Conservation (phyloP, 2,329 filamentous ascomycete genomes). For the Xylariaceae sp. region DNA sequence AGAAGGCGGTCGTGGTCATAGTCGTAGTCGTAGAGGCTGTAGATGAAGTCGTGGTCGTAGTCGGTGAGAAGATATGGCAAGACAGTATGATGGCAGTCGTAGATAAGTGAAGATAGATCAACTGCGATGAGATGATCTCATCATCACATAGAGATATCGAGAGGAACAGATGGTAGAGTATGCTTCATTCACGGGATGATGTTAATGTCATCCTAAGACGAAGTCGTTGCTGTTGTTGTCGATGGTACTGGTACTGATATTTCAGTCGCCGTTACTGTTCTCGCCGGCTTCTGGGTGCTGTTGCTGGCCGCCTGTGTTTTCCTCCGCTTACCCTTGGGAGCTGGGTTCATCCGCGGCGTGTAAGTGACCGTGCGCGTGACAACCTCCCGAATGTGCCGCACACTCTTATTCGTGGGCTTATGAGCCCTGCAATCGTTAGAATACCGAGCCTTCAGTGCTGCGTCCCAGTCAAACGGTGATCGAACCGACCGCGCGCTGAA, state of each 20-base stretch:
- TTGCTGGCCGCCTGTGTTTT: constrained; percentile 42
- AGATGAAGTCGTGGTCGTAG: not conserved
- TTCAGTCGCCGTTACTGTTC: constrained; percentile 6
- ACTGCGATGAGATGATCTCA: constrained; percentile 14
- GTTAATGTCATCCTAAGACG: constrained; percentile 18
- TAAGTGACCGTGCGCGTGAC: constrained; percentile 94
- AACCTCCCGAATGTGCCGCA: constrained; percentile 75
- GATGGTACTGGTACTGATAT: constrained; percentile 16
- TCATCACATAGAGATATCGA: not conserved
- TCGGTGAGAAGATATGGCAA: not conserved
- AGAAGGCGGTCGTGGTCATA: not conserved
- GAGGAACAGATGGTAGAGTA: too few relatives aligned
- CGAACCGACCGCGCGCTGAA: constrained; percentile 62
- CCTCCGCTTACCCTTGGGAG: constrained; percentile 85
- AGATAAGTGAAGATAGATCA: constrained; percentile 14
- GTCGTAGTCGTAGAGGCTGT: not conserved
- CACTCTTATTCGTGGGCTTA: constrained; percentile 54
- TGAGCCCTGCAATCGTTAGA: constrained; percentile 52
- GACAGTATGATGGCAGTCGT: not conserved
- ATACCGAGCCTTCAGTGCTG: constrained; percentile 62
- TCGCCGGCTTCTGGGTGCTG: constrained; percentile 27
- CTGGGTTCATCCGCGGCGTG: constrained; percentile 78
- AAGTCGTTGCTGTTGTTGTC: constrained; percentile 7
- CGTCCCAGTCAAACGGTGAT: constrained; percentile 75
- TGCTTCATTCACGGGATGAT: too few relatives aligned